phyloP scores from a whole-genome alignment of 1,284 basidiomycete species.

The Ceratobasidium sp. region DNA sequence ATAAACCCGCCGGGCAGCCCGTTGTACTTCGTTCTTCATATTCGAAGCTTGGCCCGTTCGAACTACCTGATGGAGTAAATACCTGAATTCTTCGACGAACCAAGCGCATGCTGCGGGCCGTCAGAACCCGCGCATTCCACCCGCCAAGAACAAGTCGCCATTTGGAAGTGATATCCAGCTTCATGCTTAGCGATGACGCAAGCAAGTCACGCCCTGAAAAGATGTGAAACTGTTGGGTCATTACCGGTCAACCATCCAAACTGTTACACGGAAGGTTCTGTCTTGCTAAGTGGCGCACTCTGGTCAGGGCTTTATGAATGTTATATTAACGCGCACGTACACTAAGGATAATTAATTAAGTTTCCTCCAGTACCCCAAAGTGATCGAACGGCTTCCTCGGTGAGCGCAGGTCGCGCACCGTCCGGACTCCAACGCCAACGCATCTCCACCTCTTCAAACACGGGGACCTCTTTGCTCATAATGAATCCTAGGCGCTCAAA shows the following conservation, averaged over 20 bases:
- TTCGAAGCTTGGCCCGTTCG: neutral
- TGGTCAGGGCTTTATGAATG: too few species aligned
- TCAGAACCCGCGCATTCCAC: neutral
- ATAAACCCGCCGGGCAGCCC: neutral
- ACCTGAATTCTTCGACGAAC: conserved; percentile 2
- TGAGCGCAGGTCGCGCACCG: conserved; percentile 6
- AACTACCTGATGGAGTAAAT: conserved; percentile 40
- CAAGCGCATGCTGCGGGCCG: conserved; percentile 33
- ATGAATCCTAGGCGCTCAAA: conserved; percentile 77
- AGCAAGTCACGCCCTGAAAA: too few species aligned
- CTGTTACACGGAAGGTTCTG: too few species aligned
- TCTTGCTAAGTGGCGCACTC: too few species aligned
- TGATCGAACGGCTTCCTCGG: neutral
- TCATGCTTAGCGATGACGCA: conserved; percentile 8
- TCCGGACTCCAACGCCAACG: conserved; percentile 52
- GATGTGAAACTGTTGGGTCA: too few species aligned
- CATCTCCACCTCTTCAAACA: conserved; percentile 82
- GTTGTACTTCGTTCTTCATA: neutral
- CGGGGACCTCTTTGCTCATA: conserved; percentile 70
- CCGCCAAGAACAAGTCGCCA: neutral
- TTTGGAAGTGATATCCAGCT: neutral
- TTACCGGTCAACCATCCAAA: too few species aligned
- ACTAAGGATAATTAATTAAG: conserved; percentile 14
- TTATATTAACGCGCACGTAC: too few species aligned
- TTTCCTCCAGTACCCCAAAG: conserved; percentile 31